Evolutionary conservation across 805 yeast genomes (phyloP).

Genomic region (Suhomyces kilbournensis): DNA sequence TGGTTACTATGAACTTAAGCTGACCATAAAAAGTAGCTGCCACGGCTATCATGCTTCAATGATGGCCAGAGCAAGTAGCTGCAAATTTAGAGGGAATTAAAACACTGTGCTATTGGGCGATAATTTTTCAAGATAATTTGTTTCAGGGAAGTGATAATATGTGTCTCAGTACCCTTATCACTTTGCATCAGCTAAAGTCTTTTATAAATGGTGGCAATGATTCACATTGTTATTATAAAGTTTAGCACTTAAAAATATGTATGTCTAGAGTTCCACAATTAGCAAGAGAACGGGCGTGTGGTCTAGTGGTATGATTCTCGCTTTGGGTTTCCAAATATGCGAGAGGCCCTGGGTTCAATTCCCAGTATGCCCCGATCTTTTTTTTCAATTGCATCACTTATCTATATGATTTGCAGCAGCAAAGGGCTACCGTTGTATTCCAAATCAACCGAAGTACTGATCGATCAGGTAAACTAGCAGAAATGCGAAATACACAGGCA

Average conservation of each 20-base stretch:
- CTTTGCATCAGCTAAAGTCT: too few species aligned
- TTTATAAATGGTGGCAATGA: not conserved
- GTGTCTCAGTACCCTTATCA: not conserved
- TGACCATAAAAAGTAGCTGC: not conserved
- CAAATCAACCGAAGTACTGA: not conserved
- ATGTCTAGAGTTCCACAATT: too few species aligned
- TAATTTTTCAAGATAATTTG: too few species aligned
- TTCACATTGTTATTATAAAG: not conserved
- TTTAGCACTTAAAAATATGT: too few species aligned
- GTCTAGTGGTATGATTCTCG: constrained; percentile 25
- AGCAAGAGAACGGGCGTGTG: constrained; percentile 16
- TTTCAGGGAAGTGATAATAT: too few species aligned
- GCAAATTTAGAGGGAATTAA: not conserved
- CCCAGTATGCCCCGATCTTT: constrained; percentile 44
- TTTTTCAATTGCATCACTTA: not conserved
- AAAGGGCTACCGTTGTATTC: not conserved
- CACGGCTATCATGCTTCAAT: not conserved
- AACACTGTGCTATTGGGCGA: not conserved
- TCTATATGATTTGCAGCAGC: not conserved
- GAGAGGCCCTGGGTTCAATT: constrained; percentile 65
- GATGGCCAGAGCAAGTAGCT: not conserved
- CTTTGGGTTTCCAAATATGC: constrained; percentile 31
- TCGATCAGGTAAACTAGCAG: not conserved
- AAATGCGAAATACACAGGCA: not conserved
- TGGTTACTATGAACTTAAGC: not conserved